Conservation (phyloP, 371 early-diverging fungal genomes). For the Haplosporangium sp. region DNA sequence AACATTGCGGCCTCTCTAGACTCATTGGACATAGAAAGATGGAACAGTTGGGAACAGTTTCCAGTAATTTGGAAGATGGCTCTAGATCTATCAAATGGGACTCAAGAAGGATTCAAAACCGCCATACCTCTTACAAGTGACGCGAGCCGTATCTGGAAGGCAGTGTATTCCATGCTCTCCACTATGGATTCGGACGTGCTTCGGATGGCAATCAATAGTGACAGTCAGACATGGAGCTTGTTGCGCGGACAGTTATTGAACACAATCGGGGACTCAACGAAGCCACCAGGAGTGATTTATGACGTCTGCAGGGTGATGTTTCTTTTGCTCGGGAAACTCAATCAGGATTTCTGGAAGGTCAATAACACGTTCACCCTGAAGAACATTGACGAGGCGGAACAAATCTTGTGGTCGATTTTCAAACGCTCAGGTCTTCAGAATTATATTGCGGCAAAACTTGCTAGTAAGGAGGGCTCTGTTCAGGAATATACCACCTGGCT, state of each 20-base stretch:
- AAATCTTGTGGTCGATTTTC: slow-evolving; percentile 16
- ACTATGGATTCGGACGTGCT: slow-evolving; percentile 22
- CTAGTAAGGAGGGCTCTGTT: slow-evolving; percentile 1
- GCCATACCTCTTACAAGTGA: slow-evolving; percentile 21
- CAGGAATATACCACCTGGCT: slow-evolving; percentile 24
- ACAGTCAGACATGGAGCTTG: slow-evolving; percentile 13
- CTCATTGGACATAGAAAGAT: slow-evolving; percentile 20
- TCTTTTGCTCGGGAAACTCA: slow-evolving; percentile 20
- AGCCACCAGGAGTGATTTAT: slow-evolving; percentile 11
- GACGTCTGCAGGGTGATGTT: slow-evolving; percentile 28
- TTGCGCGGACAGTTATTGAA: slow-evolving; percentile 10
- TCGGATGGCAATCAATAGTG: slow-evolving; percentile 2
- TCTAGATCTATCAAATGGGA: slow-evolving; percentile 12
- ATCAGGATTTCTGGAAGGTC: slow-evolving; percentile 31
- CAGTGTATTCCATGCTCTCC: slow-evolving; percentile 26
- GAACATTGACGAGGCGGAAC: slow-evolving; percentile 6
- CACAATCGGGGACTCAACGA: slow-evolving; percentile 14
- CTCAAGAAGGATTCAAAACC: neutral
- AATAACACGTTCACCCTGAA: neutral
- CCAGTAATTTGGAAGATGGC: slow-evolving; percentile 16
- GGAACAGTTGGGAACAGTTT: slow-evolving; percentile 48
- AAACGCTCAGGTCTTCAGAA: slow-evolving; percentile 16
- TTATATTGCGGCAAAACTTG: slow-evolving; percentile 5
- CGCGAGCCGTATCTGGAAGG: slow-evolving; percentile 19
- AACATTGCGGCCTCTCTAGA: slow-evolving; percentile 17